phyloP scores from a whole-genome alignment of 2,329 filamentous ascomycete genomes.

The Sclerotinia minor region DNA sequence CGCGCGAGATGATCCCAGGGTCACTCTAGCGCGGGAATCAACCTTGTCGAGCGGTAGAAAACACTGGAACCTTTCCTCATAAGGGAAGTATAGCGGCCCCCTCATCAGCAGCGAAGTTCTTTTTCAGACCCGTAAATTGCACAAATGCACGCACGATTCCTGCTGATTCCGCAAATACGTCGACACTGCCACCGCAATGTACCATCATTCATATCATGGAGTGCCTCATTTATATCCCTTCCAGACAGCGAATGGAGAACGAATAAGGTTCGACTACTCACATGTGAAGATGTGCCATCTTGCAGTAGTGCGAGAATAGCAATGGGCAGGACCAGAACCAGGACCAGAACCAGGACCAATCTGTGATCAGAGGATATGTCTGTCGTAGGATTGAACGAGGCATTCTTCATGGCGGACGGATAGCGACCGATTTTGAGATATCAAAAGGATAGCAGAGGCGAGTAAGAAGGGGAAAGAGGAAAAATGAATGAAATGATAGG shows the following conservation, averaged over 20 bases:
- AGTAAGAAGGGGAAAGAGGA: neutral
- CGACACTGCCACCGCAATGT: conserved; percentile 21
- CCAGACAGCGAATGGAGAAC: neutral
- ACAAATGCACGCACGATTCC: conserved; percentile 10
- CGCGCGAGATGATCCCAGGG: conserved; percentile 4
- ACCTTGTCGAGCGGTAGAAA: neutral
- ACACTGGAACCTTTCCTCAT: conserved; percentile 1
- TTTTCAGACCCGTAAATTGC: neutral
- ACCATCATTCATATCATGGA: neutral
- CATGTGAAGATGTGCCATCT: neutral
- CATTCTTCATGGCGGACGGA: conserved; percentile 22
- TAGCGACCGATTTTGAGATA: neutral
- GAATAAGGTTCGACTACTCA: neutral
- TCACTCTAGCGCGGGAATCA: neutral
- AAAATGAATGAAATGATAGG: neutral
- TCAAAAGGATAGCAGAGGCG: neutral
- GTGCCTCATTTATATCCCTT: neutral
- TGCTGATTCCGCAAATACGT: conserved; percentile 1
- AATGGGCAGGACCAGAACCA: neutral
- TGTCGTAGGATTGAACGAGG: neutral
- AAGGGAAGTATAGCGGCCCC: neutral
- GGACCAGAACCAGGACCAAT: neutral
- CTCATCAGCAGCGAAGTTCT: conserved; percentile 6
- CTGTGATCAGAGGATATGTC: neutral
- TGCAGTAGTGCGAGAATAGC: conserved; percentile 9